phyloP scores from a whole-genome alignment of 2,329 filamentous ascomycete genomes.

The Alternaria longipes region DNA sequence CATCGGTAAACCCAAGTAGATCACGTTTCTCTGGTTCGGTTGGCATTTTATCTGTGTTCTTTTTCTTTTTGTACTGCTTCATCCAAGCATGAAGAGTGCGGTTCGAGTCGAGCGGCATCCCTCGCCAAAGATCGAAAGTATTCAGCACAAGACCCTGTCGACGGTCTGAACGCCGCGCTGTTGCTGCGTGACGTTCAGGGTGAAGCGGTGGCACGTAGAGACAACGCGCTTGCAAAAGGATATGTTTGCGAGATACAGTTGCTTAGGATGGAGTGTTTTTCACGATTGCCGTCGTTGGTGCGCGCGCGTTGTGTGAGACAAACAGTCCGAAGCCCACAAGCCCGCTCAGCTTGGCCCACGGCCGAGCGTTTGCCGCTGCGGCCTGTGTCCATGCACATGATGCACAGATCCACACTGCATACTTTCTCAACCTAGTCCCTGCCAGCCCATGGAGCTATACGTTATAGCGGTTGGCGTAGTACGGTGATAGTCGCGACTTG shows the following conservation, averaged over 20 bases:
- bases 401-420: not conserved
- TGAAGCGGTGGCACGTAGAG: not conserved
- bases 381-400: not conserved
- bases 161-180: not conserved
- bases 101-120: no score
- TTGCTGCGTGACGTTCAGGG: not conserved
- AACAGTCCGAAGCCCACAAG: not conserved
- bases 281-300: not conserved
- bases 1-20: not conserved
- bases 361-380: not conserved
- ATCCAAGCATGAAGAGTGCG: no score
- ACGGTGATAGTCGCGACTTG: not conserved
- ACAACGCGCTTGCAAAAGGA: not conserved
- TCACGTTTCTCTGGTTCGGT: not conserved
- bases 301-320: not conserved
- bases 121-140: no score
- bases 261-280: not conserved
- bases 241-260: not conserved
- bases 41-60: no score
- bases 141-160: no score
- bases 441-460: not conserved
- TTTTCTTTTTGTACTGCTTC: no score
- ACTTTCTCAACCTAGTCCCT: not conserved
- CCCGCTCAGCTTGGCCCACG: not conserved
- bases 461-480: not conserved